Base-by-base conservation (phyloP, 1,139 yeast species). In the Wickerhamiella infanticola region DNA sequence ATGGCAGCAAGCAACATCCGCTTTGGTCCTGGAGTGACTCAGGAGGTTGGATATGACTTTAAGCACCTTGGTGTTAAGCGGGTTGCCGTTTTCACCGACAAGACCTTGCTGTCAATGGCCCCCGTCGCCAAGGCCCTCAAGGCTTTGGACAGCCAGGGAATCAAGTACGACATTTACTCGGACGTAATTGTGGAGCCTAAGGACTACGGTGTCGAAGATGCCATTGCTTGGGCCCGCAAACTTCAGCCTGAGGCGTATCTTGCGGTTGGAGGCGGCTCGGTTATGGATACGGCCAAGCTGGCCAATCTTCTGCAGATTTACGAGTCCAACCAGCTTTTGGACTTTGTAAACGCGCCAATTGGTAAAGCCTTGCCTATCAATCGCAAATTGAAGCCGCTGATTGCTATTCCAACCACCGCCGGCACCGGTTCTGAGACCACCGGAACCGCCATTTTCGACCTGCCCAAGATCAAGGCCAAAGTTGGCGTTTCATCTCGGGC, bases 371-470 rank as follows among this genome's bases (percentile, higher is more conserved):
- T 57, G 44, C 67, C 69, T 7, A 58, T 65, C 26, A 61, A 58
- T 26, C 55, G 56, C 39, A 47, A 53, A 36, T 52, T 65, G 46
- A 51, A 58, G 45, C 73, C 72, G 3, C 52, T 68, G 50, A 63
- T 68, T 46, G 71, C 72, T 5, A 62, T 67, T 39, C 69, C 69
- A 39, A 66, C 70, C 24, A 66, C 70, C n/a, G 69, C 70, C 5
- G 70, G 70, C 37, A 66, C 70, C 23, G 71, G 70, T 27, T 67
- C 71, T 3, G 72, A 69, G 50, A 66, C 72, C 43, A 68, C 72
- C 2, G 70, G 71, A 24, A 65, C 69, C 0, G 69, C 69, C 11
- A 60, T 63, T 44, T 64, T 65, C 51, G 69, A 65, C 49, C 55
- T 65, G 48, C 54, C 58, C 3, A 45, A 49, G 11, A 55, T 55